Conservation (phyloP, 768 basidiomycete species). For the Tricholoma bakamatsutake region DNA sequence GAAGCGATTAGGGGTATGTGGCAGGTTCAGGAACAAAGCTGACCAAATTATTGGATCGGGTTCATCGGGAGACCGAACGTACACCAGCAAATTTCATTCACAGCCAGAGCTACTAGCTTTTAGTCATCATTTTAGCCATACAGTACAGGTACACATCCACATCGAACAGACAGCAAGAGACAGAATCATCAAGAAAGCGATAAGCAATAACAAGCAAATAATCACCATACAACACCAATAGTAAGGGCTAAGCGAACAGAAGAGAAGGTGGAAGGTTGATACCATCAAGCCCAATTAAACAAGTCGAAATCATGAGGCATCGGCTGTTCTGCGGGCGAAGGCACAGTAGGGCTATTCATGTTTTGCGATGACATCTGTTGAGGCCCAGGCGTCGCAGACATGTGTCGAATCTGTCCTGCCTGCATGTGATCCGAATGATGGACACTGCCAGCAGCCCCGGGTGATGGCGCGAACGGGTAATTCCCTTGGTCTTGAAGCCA, state of each 20-base stretch:
- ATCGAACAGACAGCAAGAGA: conserved; percentile 7
- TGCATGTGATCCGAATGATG: conserved; percentile 25
- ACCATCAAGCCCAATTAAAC: conserved; percentile 50
- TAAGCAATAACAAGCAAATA: conserved; percentile 17
- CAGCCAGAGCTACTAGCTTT: neutral
- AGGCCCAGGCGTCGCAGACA: conserved; percentile 47
- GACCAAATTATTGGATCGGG: neutral
- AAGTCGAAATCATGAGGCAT: conserved; percentile 47
- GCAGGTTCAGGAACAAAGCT: neutral
- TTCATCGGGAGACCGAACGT: neutral
- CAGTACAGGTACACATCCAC: conserved; percentile 23
- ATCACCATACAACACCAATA: conserved; percentile 10
- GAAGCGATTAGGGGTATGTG: neutral
- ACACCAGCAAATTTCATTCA: neutral
- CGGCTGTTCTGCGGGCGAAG: conserved; percentile 28
- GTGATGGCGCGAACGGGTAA: conserved; percentile 35
- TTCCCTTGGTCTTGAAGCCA: conserved; percentile 23
- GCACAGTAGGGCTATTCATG: neutral
- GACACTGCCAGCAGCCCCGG: conserved; percentile 19
- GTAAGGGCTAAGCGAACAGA: neutral
- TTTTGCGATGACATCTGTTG: conserved; percentile 24
- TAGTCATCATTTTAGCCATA: conserved; percentile 19
- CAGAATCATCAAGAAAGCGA: conserved; percentile 20
- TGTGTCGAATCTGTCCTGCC: conserved; percentile 37
- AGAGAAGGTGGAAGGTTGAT: conserved; percentile 5